Evolutionary conservation across 1,284 basidiomycete genomes (phyloP).

Genomic region (Coniferiporia sulphurascens): DNA sequence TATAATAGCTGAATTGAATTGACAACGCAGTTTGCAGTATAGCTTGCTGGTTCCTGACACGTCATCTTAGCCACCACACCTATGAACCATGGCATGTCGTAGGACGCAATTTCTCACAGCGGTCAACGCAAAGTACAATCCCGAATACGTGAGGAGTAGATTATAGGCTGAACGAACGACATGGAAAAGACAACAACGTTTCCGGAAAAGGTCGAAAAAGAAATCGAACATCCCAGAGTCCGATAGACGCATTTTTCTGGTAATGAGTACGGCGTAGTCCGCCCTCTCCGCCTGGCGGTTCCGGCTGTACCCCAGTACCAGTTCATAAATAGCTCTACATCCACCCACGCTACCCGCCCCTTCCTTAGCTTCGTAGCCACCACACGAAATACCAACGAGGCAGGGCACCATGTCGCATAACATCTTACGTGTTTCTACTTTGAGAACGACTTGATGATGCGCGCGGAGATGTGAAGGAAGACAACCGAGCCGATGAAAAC

Average conservation of each 20-base stretch:
- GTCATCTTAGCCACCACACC: neutral
- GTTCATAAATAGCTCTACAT: no score
- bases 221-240: neutral
- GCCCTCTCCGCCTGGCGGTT: neutral
- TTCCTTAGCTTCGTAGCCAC: neutral
- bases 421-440: constrained; percentile 46
- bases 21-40: no score
- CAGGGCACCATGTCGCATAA: neutral
- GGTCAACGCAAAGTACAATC: neutral
- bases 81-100: neutral
- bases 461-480: constrained; percentile 97
- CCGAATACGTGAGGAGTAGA: neutral
- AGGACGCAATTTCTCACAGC: neutral
- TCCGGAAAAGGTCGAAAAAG: neutral
- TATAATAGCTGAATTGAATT: no score
- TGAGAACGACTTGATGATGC: constrained; percentile 87
- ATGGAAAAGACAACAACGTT: neutral
- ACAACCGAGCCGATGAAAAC: constrained; percentile 99
- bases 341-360: neutral
- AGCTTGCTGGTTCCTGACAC: neutral
- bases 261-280: neutral
- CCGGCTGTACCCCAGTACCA: no score
- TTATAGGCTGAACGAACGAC: neutral
- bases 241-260: neutral
- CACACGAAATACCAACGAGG: neutral